Evolutionary conservation across 1,284 basidiomycete species (phyloP), one percentile per base, ranked within the genome.

Genomic region (Fomitopsis pinicola): DNA sequence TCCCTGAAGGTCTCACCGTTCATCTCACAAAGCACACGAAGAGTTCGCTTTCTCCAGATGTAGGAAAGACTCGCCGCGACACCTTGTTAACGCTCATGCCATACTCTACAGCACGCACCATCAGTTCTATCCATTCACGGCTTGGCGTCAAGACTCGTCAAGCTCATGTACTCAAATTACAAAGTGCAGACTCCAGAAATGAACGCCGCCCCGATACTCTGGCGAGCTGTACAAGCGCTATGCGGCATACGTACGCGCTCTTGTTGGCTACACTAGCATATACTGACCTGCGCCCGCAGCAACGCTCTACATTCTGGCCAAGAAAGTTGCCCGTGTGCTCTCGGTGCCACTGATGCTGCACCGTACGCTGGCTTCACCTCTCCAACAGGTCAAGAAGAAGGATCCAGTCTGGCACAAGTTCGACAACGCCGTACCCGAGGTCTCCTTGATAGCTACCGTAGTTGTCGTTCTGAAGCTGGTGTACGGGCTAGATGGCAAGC

Each of bases 381-480:
- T 81, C 26, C 68, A 65, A 59, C 73, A 72, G 36, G 62, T 69
- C 10, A 78, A 74, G 61, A 67, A 68, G 38, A 68, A 70, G n/a
- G 83, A 84, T 64, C 76, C 78, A 17, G 75, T 75, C 44, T 72
- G 73, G 42, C 83, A 86, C 70, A 80, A 78, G 60, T 76, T 78
- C 60, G 88, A 91, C 71, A 83, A 82, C 67, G 80, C 85, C 22
- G 86, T 93, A 9, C 85, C 90, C n/a, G 95, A 97, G 71, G 77
- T 93, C 30, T 81, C 85, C 5, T 76, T 96, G 26, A 76, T 86
- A 53, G 86, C 85, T 0, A 80, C 80, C 7, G 82, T 84, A 58
- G 79, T 95, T 17, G 78, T 95, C 4, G 84, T 88, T 35, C 78
- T 95, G 71, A 95, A 95, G 75, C 78, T 95, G 77, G 82, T 88